Conservation (phyloP, 306 rosid genomes). For the Hylodesmum podocarpum region DNA sequence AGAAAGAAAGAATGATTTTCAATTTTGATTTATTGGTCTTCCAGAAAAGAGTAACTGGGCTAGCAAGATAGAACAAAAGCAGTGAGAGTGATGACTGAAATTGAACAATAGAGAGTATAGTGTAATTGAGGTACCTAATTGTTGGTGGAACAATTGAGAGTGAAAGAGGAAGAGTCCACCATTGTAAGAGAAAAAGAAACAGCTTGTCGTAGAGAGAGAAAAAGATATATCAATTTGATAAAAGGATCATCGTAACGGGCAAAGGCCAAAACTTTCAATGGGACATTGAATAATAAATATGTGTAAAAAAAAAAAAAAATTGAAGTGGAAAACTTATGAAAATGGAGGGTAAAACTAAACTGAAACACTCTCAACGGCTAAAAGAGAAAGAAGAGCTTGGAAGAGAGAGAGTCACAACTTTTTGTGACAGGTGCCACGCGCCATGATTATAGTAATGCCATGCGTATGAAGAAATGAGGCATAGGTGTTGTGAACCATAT, state of each 20-base stretch:
- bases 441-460: constrained; percentile 20
- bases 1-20: neutral
- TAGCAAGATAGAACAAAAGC: neutral
- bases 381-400: neutral
- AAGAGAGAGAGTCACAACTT: neutral
- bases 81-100: neutral
- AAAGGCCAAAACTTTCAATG: constrained; percentile 17
- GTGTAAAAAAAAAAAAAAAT: neutral
- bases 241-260: neutral
- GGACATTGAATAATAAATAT: constrained; percentile 1
- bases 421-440: constrained; percentile 22
- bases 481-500: neutral
- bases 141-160: constrained; percentile 47
- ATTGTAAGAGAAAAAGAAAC: constrained; percentile 31
- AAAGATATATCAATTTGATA: neutral
- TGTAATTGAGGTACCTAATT: constrained; percentile 49
- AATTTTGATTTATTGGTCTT: neutral
- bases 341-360: constrained; percentile 11
- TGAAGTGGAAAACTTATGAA: neutral
- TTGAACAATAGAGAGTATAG: neutral
- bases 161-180: constrained; percentile 49
- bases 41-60: neutral
- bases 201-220: neutral
- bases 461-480: neutral
- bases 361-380: constrained; percentile 37